phyloP scores from a whole-genome alignment of 176 grass and related monocot genomes.

The Zoysia japonica region DNA sequence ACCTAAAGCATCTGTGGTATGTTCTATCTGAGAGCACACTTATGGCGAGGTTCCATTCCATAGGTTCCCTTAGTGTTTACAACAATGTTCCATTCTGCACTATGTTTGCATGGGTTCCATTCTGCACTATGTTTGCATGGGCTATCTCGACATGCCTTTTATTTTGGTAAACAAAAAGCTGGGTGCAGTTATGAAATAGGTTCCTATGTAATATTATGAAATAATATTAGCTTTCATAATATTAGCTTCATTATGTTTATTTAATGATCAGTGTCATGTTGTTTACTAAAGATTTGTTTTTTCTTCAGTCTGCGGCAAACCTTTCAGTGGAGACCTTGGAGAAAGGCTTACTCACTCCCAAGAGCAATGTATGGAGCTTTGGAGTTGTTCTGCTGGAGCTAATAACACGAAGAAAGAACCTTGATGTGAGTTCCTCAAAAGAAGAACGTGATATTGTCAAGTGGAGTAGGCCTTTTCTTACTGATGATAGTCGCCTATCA shows the following conservation, averaged over 20 bases:
- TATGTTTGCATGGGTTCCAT: no score
- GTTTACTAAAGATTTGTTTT: slow-evolving; percentile 35
- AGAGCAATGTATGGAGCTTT: slow-evolving; percentile 97
- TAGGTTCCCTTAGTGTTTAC: neutral
- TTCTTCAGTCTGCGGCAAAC: slow-evolving; percentile 64
- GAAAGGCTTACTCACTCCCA: slow-evolving; percentile 91
- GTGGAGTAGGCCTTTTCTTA: slow-evolving; percentile 85
- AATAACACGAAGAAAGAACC: slow-evolving; percentile 88
- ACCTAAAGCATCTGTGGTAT: slow-evolving; percentile 62
- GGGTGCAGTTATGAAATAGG: no score
- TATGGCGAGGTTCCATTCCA: neutral
- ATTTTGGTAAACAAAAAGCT: no score
- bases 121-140: no score
- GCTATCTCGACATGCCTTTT: no score
- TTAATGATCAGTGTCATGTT: neutral
- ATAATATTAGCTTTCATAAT: no score
- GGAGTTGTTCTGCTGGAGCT: slow-evolving; percentile 92
- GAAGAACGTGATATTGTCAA: slow-evolving; percentile 91
- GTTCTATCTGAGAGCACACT: slow-evolving; percentile 21
- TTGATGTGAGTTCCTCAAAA: slow-evolving; percentile 62
- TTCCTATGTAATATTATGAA: no score
- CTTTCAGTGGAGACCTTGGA: slow-evolving; percentile 90
- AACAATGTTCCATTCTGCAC: no score
- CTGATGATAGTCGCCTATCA: slow-evolving; percentile 87
- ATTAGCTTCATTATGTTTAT: no score